phyloP scores from a whole-genome alignment of 148 eudicot species.

The Chenopodium quinoa region DNA sequence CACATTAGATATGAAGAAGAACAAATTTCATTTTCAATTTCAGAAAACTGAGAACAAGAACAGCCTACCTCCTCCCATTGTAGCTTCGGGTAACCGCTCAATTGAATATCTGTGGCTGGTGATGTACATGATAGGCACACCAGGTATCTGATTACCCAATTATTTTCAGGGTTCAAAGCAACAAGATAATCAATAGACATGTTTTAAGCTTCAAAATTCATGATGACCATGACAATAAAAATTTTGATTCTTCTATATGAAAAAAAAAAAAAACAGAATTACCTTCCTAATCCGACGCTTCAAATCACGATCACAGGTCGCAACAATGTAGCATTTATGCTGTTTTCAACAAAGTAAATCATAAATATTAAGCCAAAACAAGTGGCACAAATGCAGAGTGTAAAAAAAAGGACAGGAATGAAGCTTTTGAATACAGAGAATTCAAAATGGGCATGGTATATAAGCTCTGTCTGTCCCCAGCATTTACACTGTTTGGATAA shows the following conservation, averaged over 20 bases:
- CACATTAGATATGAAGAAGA: background rate
- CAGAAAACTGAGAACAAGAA: background rate
- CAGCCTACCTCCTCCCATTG: constrained; percentile 88
- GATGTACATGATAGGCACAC: constrained; percentile 99
- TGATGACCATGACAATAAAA: background rate
- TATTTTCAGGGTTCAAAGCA: constrained; percentile 7
- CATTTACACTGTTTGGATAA: background rate
- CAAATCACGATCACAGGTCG: constrained; percentile 96
- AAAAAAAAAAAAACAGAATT: constrained; percentile 6
- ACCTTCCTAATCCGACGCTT: constrained; percentile 98
- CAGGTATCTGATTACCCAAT: constrained; percentile 63
- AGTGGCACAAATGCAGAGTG: background rate
- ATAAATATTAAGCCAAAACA: background rate
- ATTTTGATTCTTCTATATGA: background rate
- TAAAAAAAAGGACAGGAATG: background rate
- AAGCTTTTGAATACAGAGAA: background rate
- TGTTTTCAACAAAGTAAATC: constrained; percentile 38
- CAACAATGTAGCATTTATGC: constrained; percentile 97
- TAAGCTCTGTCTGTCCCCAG: background rate
- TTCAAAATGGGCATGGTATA: background rate
- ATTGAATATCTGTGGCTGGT: constrained; percentile 86
- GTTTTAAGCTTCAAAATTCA: background rate
- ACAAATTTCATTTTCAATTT: background rate
- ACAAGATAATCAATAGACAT: background rate
- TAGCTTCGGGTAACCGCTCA: constrained; percentile 96